Conservation (phyloP, 441 rosid species). For the Syzygium syzygioides region DNA sequence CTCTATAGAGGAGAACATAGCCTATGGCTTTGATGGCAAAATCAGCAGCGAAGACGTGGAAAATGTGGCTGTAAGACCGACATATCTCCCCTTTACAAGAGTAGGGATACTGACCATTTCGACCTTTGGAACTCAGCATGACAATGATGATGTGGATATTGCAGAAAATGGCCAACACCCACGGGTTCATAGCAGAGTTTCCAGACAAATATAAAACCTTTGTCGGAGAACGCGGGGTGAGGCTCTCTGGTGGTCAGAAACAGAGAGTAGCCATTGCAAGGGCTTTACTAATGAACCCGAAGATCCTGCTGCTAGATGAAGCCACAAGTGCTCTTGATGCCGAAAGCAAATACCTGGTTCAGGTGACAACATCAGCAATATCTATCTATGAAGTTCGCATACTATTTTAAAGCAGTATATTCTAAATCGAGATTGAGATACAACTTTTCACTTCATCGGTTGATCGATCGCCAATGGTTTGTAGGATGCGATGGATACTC, state of each 20-base stretch:
- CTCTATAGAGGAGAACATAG: constrained; percentile 78
- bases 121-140: neutral
- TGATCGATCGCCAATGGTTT: neutral
- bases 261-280: constrained; percentile 85
- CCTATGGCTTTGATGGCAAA: constrained; percentile 72
- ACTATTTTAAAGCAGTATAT: no score
- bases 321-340: constrained; percentile 96
- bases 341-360: constrained; percentile 88
- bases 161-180: constrained; percentile 96
- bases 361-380: constrained; percentile 24
- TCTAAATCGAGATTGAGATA: neutral
- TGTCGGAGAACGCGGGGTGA: constrained; percentile 83
- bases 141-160: neutral
- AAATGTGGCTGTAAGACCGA: constrained; percentile 55
- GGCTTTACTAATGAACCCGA: constrained; percentile 80
- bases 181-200: constrained; percentile 73
- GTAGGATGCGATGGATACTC: constrained; percentile 82
- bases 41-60: constrained; percentile 46
- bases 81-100: neutral
- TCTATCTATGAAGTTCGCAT: neutral
- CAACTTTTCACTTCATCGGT: neutral
- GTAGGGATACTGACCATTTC: neutral
- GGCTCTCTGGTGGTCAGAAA: constrained; percentile 93
- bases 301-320: constrained; percentile 75
- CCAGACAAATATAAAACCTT: constrained; percentile 68